Percentiles rank a stretch among this genome's conserved stretches.
These are phyloP conservation scores for Rhynchospora pubera DNA, from an alignment of 176 grass and related monocot genomes.

Conservation along the genomic window DNA sequence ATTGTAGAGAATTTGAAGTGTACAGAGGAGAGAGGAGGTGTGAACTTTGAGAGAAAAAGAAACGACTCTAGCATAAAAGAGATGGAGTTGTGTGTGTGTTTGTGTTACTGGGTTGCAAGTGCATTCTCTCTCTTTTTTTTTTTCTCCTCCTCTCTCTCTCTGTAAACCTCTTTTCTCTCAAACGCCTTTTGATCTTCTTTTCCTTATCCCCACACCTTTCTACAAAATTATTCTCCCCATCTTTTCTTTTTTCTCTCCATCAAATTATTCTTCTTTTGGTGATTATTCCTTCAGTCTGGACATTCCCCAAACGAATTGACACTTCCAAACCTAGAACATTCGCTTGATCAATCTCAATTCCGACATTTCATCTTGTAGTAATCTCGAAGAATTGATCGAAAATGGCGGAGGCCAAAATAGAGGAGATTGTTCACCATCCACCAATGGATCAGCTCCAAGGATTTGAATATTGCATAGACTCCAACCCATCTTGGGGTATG, in stretches of 20 bases:
- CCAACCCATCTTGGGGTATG: conserved; percentile 93
- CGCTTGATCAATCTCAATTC: background rate
- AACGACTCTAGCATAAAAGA: conserved; percentile 16
- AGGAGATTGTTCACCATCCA: conserved; percentile 70
- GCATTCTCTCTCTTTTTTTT: too few relatives aligned
- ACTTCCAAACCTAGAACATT: background rate
- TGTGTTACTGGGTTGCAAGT: conserved; percentile 9
- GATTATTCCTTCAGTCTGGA: conserved; percentile 3
- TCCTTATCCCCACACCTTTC: conserved; percentile 22
- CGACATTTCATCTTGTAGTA: background rate
- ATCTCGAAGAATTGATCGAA: background rate
- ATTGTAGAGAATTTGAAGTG: conserved; percentile 6
- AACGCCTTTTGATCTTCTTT: conserved; percentile 1
- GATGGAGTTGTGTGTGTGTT: background rate
- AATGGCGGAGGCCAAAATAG: conserved; percentile 65
- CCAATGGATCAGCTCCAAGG: conserved; percentile 98
- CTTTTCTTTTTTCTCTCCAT: conserved; percentile 8
- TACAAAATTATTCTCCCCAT: conserved; percentile 11
- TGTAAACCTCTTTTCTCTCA: background rate
- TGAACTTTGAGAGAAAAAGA: conserved; percentile 18
- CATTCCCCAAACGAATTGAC: conserved; percentile 4
- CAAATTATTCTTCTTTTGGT: conserved; percentile 23
- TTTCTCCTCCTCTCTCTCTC: background rate
- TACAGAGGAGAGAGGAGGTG: background rate
- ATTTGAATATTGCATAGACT: conserved; percentile 94